Evolutionary conservation across 306 rosid genomes (phyloP), one percentile per base, ranked within the genome.

Genomic region (Dalbergia cultrata): DNA sequence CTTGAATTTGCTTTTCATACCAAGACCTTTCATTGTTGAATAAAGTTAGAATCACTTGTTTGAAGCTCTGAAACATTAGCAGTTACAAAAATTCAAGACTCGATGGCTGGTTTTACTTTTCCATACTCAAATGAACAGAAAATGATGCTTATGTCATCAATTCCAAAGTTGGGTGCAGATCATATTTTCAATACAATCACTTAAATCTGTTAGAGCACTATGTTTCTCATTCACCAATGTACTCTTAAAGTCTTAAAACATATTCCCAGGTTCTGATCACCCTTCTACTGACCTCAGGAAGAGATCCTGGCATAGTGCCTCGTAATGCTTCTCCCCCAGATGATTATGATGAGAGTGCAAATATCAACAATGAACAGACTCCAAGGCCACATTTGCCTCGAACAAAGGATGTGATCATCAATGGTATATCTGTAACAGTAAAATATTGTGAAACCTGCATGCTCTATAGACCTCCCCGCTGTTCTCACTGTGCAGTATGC

Each of bases 291-390:
- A 93, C 96, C 47, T 87, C 97, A 78, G 92, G 88, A 85, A 91
- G 91, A 84, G 97, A 93, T 85, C 97, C 97, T 7, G 97, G 96
- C 70, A 87, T 93, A 64, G 82, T 93, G 59, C 96, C 94, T 66
- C 94, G 96, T 4, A 91, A 82, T 80, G 63, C 80, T 61, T 76
- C 81, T 81, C 94, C 94, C 64, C 96, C 96, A 13, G 89, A 89
- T 58, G 91, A 85, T 7, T 76, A 70, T 19, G 76, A 67, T 26
- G 57, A 16, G 75, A 80, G 53, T 67, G 86, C 84, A 18, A 74
- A 65, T 73, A 41, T 81, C 74, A 78, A 76, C 66, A 67, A 79
- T 78, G 92, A 70, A 50, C 88, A 66, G 80, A 83, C 31, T 66
- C 82, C 82, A 33, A 52, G 59, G 45, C 59, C 49, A 58, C 78